phyloP scores from a whole-genome alignment of 371 early-diverging fungal species.

The Smittium culicis region DNA sequence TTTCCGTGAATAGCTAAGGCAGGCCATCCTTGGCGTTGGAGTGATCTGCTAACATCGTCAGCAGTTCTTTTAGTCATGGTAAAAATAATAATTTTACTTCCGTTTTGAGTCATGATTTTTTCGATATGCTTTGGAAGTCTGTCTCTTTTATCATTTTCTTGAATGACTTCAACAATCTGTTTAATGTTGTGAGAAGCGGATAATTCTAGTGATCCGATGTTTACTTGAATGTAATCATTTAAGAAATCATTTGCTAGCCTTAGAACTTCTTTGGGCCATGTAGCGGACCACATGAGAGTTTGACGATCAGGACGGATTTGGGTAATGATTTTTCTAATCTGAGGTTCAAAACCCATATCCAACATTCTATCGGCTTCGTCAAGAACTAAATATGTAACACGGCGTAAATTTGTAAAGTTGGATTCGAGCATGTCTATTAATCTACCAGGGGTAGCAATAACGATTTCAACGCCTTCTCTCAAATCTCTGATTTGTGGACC shows the following conservation, averaged over 20 bases:
- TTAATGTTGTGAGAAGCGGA: conserved; percentile 90
- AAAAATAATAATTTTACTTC: conserved; percentile 91
- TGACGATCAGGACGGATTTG: conserved; percentile 98
- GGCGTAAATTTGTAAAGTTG: conserved; percentile 74
- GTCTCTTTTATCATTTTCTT: conserved; percentile 71
- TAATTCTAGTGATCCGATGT: conserved; percentile 90
- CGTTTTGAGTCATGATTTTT: conserved; percentile 56
- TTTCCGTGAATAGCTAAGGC: conserved; percentile 98
- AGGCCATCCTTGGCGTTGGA: conserved; percentile 89
- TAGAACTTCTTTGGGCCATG: conserved; percentile 98
- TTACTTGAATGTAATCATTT: conserved; percentile 95
- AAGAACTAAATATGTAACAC: conserved; percentile 95
- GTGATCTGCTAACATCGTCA: conserved; percentile 82
- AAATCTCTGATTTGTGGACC: conserved; percentile 92
- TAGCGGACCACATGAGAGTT: conserved; percentile 99
- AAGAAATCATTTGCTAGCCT: conserved; percentile 86
- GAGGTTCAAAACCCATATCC: conserved; percentile 99
- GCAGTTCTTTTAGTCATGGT: conserved; percentile 96
- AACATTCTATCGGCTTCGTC: conserved; percentile 99
- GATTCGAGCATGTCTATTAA: conserved; percentile 94
- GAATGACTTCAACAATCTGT: conserved; percentile 81
- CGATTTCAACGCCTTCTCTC: conserved; percentile 82
- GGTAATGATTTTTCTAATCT: conserved; percentile 96
- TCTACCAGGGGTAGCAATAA: conserved; percentile 99
- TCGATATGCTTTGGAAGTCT: conserved; percentile 52